These are phyloP conservation scores for Boletus rubropictus DNA, from an alignment of 768 basidiomycete genomes.

Conservation along the genomic window DNA sequence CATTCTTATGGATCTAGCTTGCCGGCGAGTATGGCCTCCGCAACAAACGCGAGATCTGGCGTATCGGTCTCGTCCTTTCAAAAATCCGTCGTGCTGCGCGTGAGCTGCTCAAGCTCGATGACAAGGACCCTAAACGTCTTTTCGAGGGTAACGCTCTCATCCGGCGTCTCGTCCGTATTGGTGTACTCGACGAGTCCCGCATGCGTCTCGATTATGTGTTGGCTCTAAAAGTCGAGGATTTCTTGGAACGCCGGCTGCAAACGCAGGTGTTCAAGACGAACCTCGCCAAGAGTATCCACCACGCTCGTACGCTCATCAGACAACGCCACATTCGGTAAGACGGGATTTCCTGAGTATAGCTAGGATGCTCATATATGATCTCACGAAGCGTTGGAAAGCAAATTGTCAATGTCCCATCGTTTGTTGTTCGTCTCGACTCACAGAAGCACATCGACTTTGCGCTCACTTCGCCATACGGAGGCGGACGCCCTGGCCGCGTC, in stretches of 20 bases:
- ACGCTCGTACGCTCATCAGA: slow-evolving; percentile 95
- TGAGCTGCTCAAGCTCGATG: slow-evolving; percentile 99
- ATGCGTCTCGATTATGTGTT: slow-evolving; percentile 99
- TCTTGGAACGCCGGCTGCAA: slow-evolving; percentile 98
- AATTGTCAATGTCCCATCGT: slow-evolving; percentile 97
- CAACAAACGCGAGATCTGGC: slow-evolving; percentile 99
- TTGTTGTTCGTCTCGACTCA: slow-evolving; percentile 98
- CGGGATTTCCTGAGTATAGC: not conserved
- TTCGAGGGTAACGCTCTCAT: slow-evolving; percentile 99
- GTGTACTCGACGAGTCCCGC: slow-evolving; percentile 97
- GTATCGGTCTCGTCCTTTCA: slow-evolving; percentile 94
- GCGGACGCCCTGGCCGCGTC: slow-evolving; percentile 89
- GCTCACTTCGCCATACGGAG: slow-evolving; percentile 93
- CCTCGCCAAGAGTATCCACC: slow-evolving; percentile 97
- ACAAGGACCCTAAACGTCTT: slow-evolving; percentile 98
- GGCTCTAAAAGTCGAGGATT: slow-evolving; percentile 98
- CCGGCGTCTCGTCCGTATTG: slow-evolving; percentile 94
- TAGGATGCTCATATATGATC: slow-evolving; percentile 2
- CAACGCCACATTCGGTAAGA: slow-evolving; percentile 96
- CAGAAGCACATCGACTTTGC: slow-evolving; percentile 99
- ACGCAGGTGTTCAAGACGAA: slow-evolving; percentile 99
- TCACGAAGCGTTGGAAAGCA: slow-evolving; percentile 88
- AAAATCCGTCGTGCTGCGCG: slow-evolving; percentile 99
- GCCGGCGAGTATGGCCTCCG: slow-evolving; percentile 99
- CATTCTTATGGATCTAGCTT: slow-evolving; percentile 51